Evolutionary conservation across 2,329 filamentous ascomycete genomes (phyloP).

Genomic region (Monosporascus sp.): DNA sequence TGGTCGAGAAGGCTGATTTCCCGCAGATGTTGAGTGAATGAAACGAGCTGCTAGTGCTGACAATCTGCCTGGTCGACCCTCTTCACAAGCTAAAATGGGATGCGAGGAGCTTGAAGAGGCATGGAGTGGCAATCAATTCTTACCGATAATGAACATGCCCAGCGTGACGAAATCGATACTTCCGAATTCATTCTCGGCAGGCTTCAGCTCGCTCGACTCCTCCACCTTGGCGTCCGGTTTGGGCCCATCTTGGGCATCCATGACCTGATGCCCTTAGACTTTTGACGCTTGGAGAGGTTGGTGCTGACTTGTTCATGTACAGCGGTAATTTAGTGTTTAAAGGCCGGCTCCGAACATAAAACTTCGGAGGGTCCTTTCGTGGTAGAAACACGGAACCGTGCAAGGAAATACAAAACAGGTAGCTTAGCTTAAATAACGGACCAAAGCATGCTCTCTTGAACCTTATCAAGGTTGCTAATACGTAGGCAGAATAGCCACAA

Average conservation of each 20-base stretch:
- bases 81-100: not conserved
- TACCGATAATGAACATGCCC: conserved; percentile 71
- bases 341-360: not conserved
- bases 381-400: too few species aligned
- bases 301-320: not conserved
- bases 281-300: conserved; percentile 1
- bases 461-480: too few species aligned
- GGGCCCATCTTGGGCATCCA: conserved; percentile 16
- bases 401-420: too few species aligned
- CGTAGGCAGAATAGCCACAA: not conserved
- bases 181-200: conserved; percentile 23
- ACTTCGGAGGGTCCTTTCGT: too few species aligned
- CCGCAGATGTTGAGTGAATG: not conserved
- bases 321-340: not conserved
- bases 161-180: conserved; percentile 62
- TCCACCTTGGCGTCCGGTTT: conserved; percentile 6
- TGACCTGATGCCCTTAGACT: conserved; percentile 6
- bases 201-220: conserved; percentile 6
- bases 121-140: conserved; percentile 18
- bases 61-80: not conserved
- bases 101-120: not conserved
- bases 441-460: too few species aligned
- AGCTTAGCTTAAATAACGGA: too few species aligned
- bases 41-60: not conserved
- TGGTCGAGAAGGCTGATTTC: not conserved